Conservation (phyloP, 257 asterid species). For the Phtheirospermum japonicum region DNA sequence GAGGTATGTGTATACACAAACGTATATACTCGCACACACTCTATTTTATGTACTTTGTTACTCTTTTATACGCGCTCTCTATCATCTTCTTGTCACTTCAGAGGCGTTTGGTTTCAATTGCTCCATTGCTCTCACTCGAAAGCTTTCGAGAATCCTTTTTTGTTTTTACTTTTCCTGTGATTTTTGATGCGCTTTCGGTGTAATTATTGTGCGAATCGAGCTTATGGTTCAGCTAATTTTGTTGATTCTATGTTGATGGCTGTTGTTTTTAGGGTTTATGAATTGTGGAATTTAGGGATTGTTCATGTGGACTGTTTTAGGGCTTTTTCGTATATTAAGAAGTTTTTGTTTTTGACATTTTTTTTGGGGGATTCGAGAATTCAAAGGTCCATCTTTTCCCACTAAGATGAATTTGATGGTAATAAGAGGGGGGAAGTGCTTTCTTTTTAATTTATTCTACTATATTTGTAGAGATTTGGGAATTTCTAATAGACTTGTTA, state of each 20-base stretch:
- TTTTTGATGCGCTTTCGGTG: slow-evolving; percentile 3
- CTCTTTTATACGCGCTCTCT: slow-evolving; percentile 9
- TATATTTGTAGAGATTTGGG: no score
- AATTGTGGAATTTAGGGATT: slow-evolving; percentile 28
- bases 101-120: slow-evolving; percentile 1
- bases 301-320: slow-evolving; percentile 1
- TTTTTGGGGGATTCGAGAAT: background rate
- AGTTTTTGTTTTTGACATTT: background rate
- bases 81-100: slow-evolving; percentile 2
- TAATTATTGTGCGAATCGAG: background rate
- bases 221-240: background rate
- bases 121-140: slow-evolving; percentile 8
- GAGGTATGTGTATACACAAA: slow-evolving; percentile 19
- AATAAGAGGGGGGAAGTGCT: no score
- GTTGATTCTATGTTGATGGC: slow-evolving; percentile 6
- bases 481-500: no score
- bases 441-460: background rate
- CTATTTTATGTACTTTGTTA: slow-evolving; percentile 12
- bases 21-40: background rate
- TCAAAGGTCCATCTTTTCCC: no score
- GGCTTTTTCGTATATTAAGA: slow-evolving; percentile 5
- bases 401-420: no score
- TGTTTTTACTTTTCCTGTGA: background rate
- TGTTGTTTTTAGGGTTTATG: slow-evolving; percentile 28
- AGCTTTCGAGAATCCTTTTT: background rate